A percentile compares a stretch with the other conserved stretches of the same genome.
These are phyloP conservation scores for Amaranthus tricolor DNA, from an alignment of 179 eudicot genomes.

Conservation along the genomic window DNA sequence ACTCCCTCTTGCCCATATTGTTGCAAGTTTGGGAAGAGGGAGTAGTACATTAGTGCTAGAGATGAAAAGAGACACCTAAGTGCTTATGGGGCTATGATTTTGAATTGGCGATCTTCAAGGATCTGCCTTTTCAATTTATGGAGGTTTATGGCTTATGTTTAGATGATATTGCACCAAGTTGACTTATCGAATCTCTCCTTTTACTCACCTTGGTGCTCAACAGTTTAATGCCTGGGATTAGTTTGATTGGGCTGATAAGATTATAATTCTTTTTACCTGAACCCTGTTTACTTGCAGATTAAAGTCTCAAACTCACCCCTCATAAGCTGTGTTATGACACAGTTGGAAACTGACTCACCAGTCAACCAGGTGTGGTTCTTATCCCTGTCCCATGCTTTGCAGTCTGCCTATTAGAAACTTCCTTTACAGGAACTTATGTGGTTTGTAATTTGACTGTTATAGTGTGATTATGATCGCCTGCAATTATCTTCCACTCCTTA, in stretches of 20 bases:
- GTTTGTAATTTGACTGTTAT: slow-evolving; percentile 14
- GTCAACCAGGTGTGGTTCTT: slow-evolving; percentile 62
- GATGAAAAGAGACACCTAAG: background rate
- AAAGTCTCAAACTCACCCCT: slow-evolving; percentile 97
- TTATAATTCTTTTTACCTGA: background rate
- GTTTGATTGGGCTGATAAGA: background rate
- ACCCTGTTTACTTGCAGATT: slow-evolving; percentile 48
- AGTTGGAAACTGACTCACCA: slow-evolving; percentile 85
- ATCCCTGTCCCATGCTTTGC: background rate
- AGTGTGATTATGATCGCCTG: slow-evolving; percentile 93
- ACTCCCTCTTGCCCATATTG: background rate
- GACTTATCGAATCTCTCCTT: background rate
- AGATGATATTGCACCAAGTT: background rate
- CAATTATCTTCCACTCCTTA: slow-evolving; percentile 81
- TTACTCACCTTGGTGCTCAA: background rate
- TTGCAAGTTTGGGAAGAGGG: background rate
- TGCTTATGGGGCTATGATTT: background rate
- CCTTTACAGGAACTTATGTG: slow-evolving; percentile 13
- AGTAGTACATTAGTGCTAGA: slow-evolving; percentile 2
- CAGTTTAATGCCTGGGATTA: background rate
- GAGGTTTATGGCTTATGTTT: background rate
- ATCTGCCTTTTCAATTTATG: background rate
- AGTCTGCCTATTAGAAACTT: background rate
- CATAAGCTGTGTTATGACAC: slow-evolving; percentile 92
- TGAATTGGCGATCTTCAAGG: background rate